A percentile compares a stretch with the other conserved stretches of the same genome.
Conservation (phyloP, 371 early-diverging fungal genomes). For the Quaeritorhiza haematococci region DNA sequence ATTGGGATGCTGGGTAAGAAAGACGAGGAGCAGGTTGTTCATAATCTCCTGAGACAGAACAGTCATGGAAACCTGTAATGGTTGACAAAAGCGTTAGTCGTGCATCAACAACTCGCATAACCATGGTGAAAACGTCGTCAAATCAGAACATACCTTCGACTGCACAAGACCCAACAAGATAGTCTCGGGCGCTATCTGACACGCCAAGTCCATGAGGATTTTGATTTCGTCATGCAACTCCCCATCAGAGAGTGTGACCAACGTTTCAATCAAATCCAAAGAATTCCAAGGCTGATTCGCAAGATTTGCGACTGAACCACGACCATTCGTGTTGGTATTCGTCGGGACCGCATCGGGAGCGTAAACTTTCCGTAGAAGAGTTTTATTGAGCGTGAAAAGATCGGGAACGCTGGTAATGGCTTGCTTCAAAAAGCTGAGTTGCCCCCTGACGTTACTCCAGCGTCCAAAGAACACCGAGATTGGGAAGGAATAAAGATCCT, state of each 20-base stretch:
- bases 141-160: constrained; percentile 26
- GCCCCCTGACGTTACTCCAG: constrained; percentile 71
- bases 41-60: too few species aligned
- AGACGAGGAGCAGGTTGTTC: too few species aligned
- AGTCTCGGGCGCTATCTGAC: constrained; percentile 69
- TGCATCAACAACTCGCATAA: too few species aligned
- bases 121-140: not conserved
- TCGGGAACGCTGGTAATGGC: constrained; percentile 59
- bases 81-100: too few species aligned
- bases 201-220: constrained; percentile 57
- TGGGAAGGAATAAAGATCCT: constrained; percentile 59
- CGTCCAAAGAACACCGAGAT: constrained; percentile 63
- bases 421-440: constrained; percentile 61
- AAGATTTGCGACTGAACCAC: constrained; percentile 48
- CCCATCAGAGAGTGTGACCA: constrained; percentile 59
- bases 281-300: constrained; percentile 71
- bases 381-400: constrained; percentile 25
- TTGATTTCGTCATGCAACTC: constrained; percentile 59
- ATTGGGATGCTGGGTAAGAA: constrained; percentile 60
- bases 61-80: too few species aligned
- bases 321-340: constrained; percentile 22
- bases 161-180: constrained; percentile 72
- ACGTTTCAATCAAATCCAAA: constrained; percentile 67
- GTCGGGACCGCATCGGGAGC: constrained; percentile 18
- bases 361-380: constrained; percentile 13